Percentiles rank a stretch among this genome's conserved stretches.
phyloP scores from a whole-genome alignment of 2,329 filamentous ascomycete species.

The Plenodomus biglobosus region DNA sequence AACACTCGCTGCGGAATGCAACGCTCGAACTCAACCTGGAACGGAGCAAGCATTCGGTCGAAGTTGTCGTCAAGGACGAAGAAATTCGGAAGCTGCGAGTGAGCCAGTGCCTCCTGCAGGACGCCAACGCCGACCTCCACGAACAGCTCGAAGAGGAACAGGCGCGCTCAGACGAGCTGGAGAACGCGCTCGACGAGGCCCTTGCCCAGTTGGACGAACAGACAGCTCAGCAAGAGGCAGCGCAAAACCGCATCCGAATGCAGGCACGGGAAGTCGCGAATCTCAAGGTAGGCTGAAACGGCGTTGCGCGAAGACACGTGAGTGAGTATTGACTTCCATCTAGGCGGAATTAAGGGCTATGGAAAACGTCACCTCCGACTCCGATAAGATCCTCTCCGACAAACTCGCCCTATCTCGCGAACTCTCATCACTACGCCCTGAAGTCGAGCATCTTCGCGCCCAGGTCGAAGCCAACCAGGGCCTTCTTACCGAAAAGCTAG shows the following conservation, averaged over 20 bases:
- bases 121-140: conserved; percentile 71
- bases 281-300: conserved; percentile 53
- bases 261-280: conserved; percentile 59
- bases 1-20: conserved; percentile 56
- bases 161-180: conserved; percentile 59
- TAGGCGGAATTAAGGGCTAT: conserved; percentile 73
- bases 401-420: conserved; percentile 64
- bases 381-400: conserved; percentile 67
- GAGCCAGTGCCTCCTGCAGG: conserved; percentile 68
- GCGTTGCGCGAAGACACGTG: background rate
- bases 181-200: conserved; percentile 53
- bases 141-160: conserved; percentile 64
- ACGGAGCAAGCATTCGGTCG: conserved; percentile 63
- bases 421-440: conserved; percentile 59
- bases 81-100: conserved; percentile 66
- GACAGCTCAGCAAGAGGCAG: conserved; percentile 46
- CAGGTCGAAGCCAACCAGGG: conserved; percentile 65
- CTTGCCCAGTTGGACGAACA: conserved; percentile 53
- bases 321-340: conserved; percentile 9
- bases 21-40: conserved; percentile 71
- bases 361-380: conserved; percentile 67
- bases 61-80: conserved; percentile 73
- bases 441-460: conserved; percentile 63
- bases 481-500: conserved; percentile 74
- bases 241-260: conserved; percentile 55